These are phyloP conservation scores for Teunomyces barrocoloradensis DNA, from an alignment of 805 yeast species.

Conservation along the genomic window DNA sequence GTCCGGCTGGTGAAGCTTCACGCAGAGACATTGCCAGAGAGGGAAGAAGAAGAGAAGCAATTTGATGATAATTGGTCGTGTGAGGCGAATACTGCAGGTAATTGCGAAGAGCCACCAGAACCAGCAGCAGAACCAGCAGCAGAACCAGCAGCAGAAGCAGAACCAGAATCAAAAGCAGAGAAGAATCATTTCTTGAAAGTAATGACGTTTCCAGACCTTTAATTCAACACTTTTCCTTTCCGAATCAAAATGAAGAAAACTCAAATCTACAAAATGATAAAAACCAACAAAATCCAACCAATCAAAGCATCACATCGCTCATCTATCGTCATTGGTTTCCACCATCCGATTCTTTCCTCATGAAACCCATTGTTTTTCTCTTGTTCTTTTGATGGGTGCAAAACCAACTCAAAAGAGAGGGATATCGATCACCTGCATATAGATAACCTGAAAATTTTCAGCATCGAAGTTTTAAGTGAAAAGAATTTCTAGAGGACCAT, in stretches of 20 bases:
- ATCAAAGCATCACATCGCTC: too few relatives aligned
- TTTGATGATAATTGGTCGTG: background rate
- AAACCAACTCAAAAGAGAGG: background rate
- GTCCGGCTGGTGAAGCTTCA: background rate
- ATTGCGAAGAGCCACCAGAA: too few relatives aligned
- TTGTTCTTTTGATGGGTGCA: background rate
- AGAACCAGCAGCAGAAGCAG: background rate
- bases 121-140: background rate
- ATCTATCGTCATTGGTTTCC: too few relatives aligned
- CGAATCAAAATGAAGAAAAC: too few relatives aligned
- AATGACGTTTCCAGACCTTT: too few relatives aligned
- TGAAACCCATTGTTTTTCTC: too few relatives aligned
- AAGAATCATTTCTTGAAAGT: too few relatives aligned
- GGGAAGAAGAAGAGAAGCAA: background rate
- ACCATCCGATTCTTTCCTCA: too few relatives aligned
- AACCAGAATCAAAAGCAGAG: background rate
- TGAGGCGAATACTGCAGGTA: background rate
- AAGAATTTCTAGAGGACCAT: background rate
- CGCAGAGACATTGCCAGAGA: background rate
- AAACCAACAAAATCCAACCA: too few relatives aligned
- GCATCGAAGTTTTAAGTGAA: background rate
- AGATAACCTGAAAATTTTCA: constrained; percentile 4
- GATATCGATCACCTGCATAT: background rate
- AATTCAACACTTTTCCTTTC: too few relatives aligned
- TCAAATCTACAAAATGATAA: too few relatives aligned